Base-by-base conservation (phyloP, 768 basidiomycete species). In the Nevesoporus exiguus region DNA sequence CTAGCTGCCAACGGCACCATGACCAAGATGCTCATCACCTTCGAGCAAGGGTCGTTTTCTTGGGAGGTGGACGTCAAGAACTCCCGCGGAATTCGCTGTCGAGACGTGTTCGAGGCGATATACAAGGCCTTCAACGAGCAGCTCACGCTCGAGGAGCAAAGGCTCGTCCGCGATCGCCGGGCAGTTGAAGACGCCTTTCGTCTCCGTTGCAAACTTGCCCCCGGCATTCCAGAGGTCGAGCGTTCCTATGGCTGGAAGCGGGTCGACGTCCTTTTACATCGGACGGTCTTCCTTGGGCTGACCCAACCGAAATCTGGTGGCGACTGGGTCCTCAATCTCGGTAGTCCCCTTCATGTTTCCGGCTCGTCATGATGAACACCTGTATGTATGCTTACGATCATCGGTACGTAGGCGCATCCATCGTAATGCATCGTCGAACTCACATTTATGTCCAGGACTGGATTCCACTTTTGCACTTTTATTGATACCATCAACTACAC, bases 91-190 rank as follows among this genome's bases (percentile, higher is more conserved):
- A 71, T 86, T 51, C 69, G 77, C 14, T 79, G 82, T 60, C 73
- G 79, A 22, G 84, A 87, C 48, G 76, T 88, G 31, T 83, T 85
- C 62, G 66, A 77, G 50, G 79, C 76, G 10, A 83, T 88, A 25
- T 77, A 81, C 61, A 74, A 78, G 40, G 68, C 74, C 6, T 81
- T 78, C 55, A 66, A 76, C 44, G 66, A 71, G 34, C 73, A 71
- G 8, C 68, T 86, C 63, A 77, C 77, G 1, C 59, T 61, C 22
- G 71, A 75, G 31, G 83, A 86, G 30, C 73, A 70, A 51, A 60
- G 73, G 53, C 69, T 70, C 22, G 60, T 69, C 52, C 54, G 52
- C 40, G 50, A 62, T 39, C 63, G 63, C 29, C 60, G 61, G 7
- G 67, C 61, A 37, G 80, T 77, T 60, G 66, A 71, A 24, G 68